phyloP scores from a whole-genome alignment of 2,329 filamentous ascomycete species.

The Aspergillus udagawae region DNA sequence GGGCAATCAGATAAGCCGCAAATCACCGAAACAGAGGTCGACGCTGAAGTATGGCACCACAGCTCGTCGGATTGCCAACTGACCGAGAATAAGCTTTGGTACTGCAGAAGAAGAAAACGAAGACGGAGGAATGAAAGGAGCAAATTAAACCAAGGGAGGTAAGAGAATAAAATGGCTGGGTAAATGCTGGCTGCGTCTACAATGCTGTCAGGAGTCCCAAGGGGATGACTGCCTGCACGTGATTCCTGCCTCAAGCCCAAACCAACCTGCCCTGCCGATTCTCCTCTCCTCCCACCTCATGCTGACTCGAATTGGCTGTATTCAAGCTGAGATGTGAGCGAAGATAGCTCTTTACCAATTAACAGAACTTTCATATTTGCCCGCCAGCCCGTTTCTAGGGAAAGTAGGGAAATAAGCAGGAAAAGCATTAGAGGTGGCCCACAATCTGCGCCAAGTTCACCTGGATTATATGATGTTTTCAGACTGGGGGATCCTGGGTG shows the following conservation, averaged over 20 bases:
- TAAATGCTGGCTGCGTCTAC: background rate
- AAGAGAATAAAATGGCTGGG: background rate
- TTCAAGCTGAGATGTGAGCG: background rate
- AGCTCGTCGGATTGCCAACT: background rate
- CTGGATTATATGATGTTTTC: too few relatives aligned
- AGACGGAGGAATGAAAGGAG: background rate
- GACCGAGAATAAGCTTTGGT: background rate
- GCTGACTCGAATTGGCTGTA: too few relatives aligned
- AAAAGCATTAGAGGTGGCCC: too few relatives aligned
- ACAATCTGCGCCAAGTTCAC: too few relatives aligned
- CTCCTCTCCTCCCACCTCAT: background rate
- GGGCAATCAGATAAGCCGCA: background rate
- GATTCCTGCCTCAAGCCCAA: background rate
- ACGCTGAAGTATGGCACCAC: background rate
- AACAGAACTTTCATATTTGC: too few relatives aligned
- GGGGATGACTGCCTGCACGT: constrained; percentile 2
- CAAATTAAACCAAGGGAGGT: background rate
- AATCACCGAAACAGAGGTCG: background rate
- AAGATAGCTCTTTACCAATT: too few relatives aligned
- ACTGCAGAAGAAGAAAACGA: background rate
- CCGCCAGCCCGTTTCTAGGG: too few relatives aligned
- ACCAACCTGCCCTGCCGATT: background rate
- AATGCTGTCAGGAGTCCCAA: background rate
- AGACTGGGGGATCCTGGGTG: too few relatives aligned
- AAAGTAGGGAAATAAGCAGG: too few relatives aligned